Evolutionary conservation across 768 basidiomycete species (phyloP).

Genomic region (Suillus paluster): DNA sequence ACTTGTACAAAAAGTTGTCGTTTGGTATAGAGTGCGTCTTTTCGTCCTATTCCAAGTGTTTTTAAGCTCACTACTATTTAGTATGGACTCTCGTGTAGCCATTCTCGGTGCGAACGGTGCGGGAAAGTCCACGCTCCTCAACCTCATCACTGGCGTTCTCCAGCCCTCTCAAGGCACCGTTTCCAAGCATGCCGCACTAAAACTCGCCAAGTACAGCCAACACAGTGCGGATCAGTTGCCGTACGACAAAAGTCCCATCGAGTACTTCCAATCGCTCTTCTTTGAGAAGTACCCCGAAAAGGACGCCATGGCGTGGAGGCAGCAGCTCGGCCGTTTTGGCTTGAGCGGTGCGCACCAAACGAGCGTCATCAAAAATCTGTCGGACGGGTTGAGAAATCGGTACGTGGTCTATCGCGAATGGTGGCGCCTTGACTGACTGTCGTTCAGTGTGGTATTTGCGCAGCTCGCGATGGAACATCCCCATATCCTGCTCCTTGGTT

Average conservation of each 20-base stretch:
- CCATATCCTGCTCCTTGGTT: slow-evolving; percentile 86
- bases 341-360: slow-evolving; percentile 94
- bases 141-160: slow-evolving; percentile 84
- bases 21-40: slow-evolving; percentile 92
- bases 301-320: slow-evolving; percentile 90
- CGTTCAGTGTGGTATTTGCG: slow-evolving; percentile 85
- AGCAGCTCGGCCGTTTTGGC: slow-evolving; percentile 95
- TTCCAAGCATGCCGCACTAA: slow-evolving; percentile 86
- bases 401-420: slow-evolving; percentile 38
- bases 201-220: slow-evolving; percentile 98
- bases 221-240: slow-evolving; percentile 99
- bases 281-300: slow-evolving; percentile 89
- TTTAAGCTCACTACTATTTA: slow-evolving; percentile 28
- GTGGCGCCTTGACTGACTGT: slow-evolving; percentile 21
- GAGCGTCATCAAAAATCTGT: slow-evolving; percentile 89
- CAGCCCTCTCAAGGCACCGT: slow-evolving; percentile 86
- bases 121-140: slow-evolving; percentile 90
- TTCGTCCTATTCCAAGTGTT: slow-evolving; percentile 8
- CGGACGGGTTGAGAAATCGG: slow-evolving; percentile 96
- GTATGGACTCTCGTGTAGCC: slow-evolving; percentile 94
- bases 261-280: slow-evolving; percentile 90
- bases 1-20: slow-evolving; percentile 85
- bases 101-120: slow-evolving; percentile 97
- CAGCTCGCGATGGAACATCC: slow-evolving; percentile 98
- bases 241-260: slow-evolving; percentile 87